Conservation (phyloP, 129 eudicot genomes). For the Chrysanthemum makinoi region DNA sequence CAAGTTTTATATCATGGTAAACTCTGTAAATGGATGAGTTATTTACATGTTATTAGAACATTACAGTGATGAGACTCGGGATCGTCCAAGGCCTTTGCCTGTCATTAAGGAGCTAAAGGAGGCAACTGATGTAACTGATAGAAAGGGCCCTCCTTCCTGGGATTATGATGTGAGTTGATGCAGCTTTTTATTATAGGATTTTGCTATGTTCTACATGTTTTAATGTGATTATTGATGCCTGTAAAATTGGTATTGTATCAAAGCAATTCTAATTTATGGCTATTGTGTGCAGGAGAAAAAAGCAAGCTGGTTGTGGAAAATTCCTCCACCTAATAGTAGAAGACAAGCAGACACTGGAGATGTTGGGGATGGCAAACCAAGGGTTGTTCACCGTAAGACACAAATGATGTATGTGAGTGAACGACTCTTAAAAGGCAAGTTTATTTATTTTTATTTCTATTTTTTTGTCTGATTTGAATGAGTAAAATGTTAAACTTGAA, state of each 20-base stretch:
- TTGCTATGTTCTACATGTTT: neutral
- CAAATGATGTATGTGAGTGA: constrained; percentile 47
- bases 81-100: constrained; percentile 68
- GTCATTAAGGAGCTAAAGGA: constrained; percentile 53
- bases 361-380: constrained; percentile 35
- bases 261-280: neutral
- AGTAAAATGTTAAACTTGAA: constrained; percentile 1
- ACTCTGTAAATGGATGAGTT: neutral
- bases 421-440: constrained; percentile 61
- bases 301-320: constrained; percentile 64
- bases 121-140: constrained; percentile 66
- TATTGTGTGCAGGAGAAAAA: constrained; percentile 42
- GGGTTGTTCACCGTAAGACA: constrained; percentile 37
- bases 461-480: neutral
- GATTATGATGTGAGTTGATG: constrained; percentile 66
- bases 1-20: neutral
- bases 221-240: neutral
- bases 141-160: constrained; percentile 60
- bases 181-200: constrained; percentile 2
- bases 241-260: too few species aligned
- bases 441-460: neutral
- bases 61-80: constrained; percentile 77
- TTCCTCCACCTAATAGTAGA: constrained; percentile 66
- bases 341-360: constrained; percentile 36
- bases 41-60: neutral